Evolutionary conservation across 805 yeast genomes (phyloP).

Genomic region (Starmerella bombi): DNA sequence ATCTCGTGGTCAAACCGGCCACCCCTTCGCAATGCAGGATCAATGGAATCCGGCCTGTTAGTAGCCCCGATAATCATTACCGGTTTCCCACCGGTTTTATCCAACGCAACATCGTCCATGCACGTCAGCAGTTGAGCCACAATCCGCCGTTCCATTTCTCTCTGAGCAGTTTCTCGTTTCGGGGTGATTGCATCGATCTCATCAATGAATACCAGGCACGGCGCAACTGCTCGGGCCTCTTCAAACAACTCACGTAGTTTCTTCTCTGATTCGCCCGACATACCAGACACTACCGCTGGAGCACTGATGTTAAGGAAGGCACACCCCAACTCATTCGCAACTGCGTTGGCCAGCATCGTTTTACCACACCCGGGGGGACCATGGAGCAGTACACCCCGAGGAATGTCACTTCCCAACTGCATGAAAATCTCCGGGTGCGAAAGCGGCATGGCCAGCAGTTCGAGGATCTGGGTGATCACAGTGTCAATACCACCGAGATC

Average conservation of each 20-base stretch:
- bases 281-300: constrained; percentile 92
- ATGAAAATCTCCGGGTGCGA: constrained; percentile 83
- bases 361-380: constrained; percentile 99
- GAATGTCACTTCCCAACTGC: constrained; percentile 87
- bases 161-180: constrained; percentile 91
- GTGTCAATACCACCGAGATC: constrained; percentile 83
- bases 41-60: constrained; percentile 88
- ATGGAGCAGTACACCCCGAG: constrained; percentile 82
- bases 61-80: constrained; percentile 94
- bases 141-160: constrained; percentile 95
- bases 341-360: constrained; percentile 87
- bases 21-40: constrained; percentile 88
- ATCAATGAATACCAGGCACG: constrained; percentile 84
- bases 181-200: constrained; percentile 98
- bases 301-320: constrained; percentile 88
- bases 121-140: constrained; percentile 91
- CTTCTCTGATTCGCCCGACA: constrained; percentile 98
- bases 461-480: constrained; percentile 76
- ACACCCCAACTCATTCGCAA: constrained; percentile 88
- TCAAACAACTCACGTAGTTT: constrained; percentile 85
- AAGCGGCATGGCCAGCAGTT: constrained; percentile 81
- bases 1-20: constrained; percentile 95
- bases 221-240: constrained; percentile 81
- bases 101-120: constrained; percentile 82
- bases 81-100: constrained; percentile 82